Conservation (phyloP, 148 eudicot genomes). For the Vaccinium myrtillus region DNA sequence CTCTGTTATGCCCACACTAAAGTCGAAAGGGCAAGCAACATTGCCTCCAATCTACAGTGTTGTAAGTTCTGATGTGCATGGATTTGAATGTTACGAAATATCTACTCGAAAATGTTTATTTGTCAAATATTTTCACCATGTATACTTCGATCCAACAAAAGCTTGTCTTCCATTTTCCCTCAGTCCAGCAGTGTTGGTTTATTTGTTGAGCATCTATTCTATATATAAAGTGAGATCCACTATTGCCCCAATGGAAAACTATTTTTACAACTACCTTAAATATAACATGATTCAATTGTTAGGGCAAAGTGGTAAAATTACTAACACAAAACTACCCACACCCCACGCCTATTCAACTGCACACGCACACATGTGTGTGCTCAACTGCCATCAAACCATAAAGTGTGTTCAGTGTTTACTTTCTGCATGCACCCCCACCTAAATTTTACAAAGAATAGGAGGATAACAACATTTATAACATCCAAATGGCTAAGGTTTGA, state of each 20-base stretch:
- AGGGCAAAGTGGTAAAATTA: too few relatives aligned
- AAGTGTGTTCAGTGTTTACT: not conserved
- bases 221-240: too few relatives aligned
- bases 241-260: too few relatives aligned
- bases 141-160: not conserved
- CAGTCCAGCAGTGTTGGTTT: not conserved
- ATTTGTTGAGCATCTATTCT: not conserved
- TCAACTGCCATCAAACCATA: too few relatives aligned
- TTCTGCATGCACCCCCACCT: not conserved
- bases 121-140: not conserved
- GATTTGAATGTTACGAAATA: not conserved
- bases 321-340: too few relatives aligned
- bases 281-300: too few relatives aligned
- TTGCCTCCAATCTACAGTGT: constrained; percentile 86
- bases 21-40: constrained; percentile 41
- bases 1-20: constrained; percentile 77
- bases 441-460: not conserved
- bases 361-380: too few relatives aligned
- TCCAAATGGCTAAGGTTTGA: not conserved
- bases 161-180: not conserved
- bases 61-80: constrained; percentile 41
- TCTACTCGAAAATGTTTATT: not conserved
- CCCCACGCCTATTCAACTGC: too few relatives aligned
- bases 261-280: too few relatives aligned
- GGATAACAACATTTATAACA: not conserved